Conservation (phyloP, 805 yeast genomes). For the Wickerhamiella cacticola region DNA sequence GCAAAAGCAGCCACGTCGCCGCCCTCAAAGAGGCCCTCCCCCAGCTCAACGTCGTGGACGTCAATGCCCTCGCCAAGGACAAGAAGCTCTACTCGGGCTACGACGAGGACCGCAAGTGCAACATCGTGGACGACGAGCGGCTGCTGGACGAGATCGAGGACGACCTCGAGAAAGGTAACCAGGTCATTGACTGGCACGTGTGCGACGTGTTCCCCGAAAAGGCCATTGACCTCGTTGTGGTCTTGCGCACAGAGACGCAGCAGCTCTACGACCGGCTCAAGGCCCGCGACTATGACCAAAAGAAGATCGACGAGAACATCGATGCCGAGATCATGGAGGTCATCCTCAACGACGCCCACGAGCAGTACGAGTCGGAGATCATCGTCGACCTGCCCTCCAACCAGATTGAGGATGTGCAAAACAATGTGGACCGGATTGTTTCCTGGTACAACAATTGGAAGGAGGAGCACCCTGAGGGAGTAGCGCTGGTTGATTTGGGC, state of each 20-base stretch:
- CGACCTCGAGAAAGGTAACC: slow-evolving; percentile 70
- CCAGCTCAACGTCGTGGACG: slow-evolving; percentile 44
- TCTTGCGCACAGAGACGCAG: slow-evolving; percentile 65
- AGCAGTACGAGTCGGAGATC: slow-evolving; percentile 63
- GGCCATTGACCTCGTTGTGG: slow-evolving; percentile 83
- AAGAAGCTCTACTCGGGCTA: slow-evolving; percentile 67
- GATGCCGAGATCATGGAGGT: slow-evolving; percentile 98
- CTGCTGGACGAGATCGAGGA: slow-evolving; percentile 71
- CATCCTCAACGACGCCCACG: slow-evolving; percentile 73
- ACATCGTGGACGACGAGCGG: slow-evolving; percentile 86
- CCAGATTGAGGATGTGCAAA: slow-evolving; percentile 60
- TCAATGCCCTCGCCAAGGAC: slow-evolving; percentile 73
- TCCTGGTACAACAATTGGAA: slow-evolving; percentile 73
- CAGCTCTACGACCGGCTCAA: slow-evolving; percentile 61
- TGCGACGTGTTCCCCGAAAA: slow-evolving; percentile 92
- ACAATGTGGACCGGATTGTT: slow-evolving; percentile 63
- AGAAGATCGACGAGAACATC: slow-evolving; percentile 77
- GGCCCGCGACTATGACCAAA: slow-evolving; percentile 64
- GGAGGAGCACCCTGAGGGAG: slow-evolving; percentile 29
- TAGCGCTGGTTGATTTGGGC: slow-evolving; percentile 7
- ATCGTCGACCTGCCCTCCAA: slow-evolving; percentile 73
- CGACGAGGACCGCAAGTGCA: slow-evolving; percentile 74
- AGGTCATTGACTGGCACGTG: slow-evolving; percentile 93
- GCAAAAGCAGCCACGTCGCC: slow-evolving; percentile 68
- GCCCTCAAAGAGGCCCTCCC: slow-evolving; percentile 41